Conservation (phyloP, 2,329 filamentous ascomycete species). For the Aureobasidium sp. region DNA sequence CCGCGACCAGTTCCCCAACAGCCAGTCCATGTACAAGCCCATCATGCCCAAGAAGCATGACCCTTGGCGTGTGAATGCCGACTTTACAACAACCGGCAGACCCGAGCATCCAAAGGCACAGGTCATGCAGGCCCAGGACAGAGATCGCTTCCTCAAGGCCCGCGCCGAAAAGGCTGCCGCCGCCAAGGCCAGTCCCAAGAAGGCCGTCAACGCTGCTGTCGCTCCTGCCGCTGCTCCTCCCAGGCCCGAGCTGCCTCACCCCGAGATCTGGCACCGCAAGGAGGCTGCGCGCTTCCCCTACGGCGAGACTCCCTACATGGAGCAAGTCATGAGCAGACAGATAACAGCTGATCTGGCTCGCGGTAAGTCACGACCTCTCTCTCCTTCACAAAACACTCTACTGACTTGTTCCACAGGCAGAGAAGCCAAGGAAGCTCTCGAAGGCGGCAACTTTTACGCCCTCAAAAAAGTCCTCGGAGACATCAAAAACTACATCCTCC, state of each 20-base stretch:
- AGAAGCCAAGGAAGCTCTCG: neutral
- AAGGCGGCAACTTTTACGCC: neutral
- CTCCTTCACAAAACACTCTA: neutral
- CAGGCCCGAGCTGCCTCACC: constrained; percentile 20
- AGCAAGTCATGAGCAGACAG: constrained; percentile 23
- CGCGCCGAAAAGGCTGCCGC: neutral
- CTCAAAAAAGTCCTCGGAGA: neutral
- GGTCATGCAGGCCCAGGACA: constrained; percentile 1
- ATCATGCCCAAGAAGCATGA: neutral
- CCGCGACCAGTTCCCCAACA: neutral
- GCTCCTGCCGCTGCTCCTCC: neutral
- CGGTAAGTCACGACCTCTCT: constrained; percentile 18
- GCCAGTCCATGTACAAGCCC: neutral
- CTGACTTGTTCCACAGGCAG: neutral
- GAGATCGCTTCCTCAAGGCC: neutral
- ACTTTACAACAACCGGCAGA: neutral
- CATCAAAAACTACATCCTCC: neutral
- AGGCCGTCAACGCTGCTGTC: neutral
- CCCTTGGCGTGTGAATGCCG: neutral
- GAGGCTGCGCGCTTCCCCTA: constrained; percentile 27
- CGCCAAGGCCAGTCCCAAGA: neutral
- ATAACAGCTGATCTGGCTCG: constrained; percentile 25
- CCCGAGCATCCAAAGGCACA: neutral
- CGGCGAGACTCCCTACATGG: constrained; percentile 27
- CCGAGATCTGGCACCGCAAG: constrained; percentile 26